A percentile compares a stretch with the other conserved stretches of the same genome.
Evolutionary conservation across 164 flowering plant genomes (phyloP).

Genomic region (Umbellularia californica): DNA sequence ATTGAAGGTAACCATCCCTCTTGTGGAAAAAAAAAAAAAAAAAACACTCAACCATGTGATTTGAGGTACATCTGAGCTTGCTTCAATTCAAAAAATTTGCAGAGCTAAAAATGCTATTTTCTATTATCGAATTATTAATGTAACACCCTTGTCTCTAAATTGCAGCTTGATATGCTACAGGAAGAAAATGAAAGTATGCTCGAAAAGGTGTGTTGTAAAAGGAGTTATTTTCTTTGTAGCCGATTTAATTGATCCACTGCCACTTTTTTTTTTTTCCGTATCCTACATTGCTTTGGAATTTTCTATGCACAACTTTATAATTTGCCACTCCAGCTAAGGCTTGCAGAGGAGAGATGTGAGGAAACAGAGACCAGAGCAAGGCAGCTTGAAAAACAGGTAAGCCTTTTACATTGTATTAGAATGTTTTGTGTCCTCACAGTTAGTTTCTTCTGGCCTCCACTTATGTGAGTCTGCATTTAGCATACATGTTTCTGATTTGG

Average conservation of each 20-base stretch:
- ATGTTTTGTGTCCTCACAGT: not conserved
- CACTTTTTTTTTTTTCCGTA: not conserved
- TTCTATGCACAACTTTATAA: constrained; percentile 14
- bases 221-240: not conserved
- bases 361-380: constrained; percentile 79
- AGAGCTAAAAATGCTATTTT: not conserved
- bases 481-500: constrained; percentile 2
- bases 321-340: constrained; percentile 62
- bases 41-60: not conserved
- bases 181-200: constrained; percentile 81
- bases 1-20: not conserved
- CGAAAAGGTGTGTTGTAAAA: constrained; percentile 56
- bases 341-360: constrained; percentile 74
- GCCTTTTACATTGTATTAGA: not conserved
- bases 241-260: not conserved
- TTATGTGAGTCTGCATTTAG: not conserved
- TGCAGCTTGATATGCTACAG: constrained; percentile 89
- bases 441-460: not conserved
- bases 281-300: not conserved
- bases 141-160: constrained; percentile 10
- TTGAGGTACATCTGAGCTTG: not conserved
- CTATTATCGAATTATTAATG: not conserved
- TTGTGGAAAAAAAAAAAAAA: too few species aligned
- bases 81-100: not conserved
- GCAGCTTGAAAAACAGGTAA: constrained; percentile 83